These are phyloP conservation scores for Tolypocladium capitatum DNA, from an alignment of 2,329 filamentous ascomycete genomes.

Conservation along the genomic window DNA sequence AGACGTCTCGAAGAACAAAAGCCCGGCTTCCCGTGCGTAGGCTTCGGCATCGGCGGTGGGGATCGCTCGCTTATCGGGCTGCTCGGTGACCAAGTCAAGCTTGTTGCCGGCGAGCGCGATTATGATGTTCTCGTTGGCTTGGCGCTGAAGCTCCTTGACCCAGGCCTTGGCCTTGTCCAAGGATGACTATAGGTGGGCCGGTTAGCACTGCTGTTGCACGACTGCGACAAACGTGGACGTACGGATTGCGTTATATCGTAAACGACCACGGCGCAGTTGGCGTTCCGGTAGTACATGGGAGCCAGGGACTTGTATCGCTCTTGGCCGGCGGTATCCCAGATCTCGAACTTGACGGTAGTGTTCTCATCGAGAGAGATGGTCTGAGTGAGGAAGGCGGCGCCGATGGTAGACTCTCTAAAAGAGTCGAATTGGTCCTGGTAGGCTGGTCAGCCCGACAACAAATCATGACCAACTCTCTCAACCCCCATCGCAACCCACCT, in stretches of 20 bases:
- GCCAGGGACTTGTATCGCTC: constrained; percentile 98
- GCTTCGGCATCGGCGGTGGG: constrained; percentile 80
- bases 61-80: constrained; percentile 92
- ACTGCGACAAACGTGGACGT: constrained; percentile 24
- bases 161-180: constrained; percentile 98
- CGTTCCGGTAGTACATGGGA: constrained; percentile 99
- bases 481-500: constrained; percentile 46
- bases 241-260: constrained; percentile 99
- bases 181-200: constrained; percentile 52
- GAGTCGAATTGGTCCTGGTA: constrained; percentile 91
- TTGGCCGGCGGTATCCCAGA: constrained; percentile 97
- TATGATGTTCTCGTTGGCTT: constrained; percentile 99
- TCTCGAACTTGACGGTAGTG: constrained; percentile 99
- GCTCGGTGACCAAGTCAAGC: constrained; percentile 85
- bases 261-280: constrained; percentile 97
- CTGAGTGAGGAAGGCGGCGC: constrained; percentile 96
- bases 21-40: constrained; percentile 82
- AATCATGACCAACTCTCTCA: neutral
- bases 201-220: neutral
- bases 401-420: constrained; percentile 95
- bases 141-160: constrained; percentile 97
- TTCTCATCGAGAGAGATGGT: constrained; percentile 96
- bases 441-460: constrained; percentile 4
- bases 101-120: constrained; percentile 98
- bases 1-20: constrained; percentile 97